A percentile compares a stretch with the other conserved stretches of the same genome.
These are phyloP conservation scores for Rhynchospora breviuscula DNA, from an alignment of 176 grass and related monocot species.

Conservation along the genomic window DNA sequence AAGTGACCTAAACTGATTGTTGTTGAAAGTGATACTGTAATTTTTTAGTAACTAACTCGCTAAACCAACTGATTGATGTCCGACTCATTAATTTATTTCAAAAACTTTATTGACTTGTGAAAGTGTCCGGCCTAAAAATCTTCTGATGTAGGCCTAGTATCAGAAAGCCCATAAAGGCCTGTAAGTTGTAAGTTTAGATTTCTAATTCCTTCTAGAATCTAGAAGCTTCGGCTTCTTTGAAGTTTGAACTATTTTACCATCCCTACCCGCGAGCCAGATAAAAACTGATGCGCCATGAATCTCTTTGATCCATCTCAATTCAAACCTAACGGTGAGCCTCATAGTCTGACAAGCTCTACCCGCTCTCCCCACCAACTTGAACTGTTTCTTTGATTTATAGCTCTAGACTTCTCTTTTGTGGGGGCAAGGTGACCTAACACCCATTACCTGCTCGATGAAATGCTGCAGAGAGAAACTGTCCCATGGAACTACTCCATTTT, in stretches of 20 bases:
- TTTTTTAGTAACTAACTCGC: too few relatives aligned
- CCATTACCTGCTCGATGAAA: slow-evolving; percentile 32
- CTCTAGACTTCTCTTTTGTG: background rate
- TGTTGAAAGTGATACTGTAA: too few relatives aligned
- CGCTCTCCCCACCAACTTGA: background rate
- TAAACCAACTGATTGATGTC: too few relatives aligned
- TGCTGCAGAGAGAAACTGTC: background rate
- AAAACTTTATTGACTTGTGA: background rate
- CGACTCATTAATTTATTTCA: too few relatives aligned
- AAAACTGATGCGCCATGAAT: background rate
- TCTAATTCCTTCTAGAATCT: too few relatives aligned
- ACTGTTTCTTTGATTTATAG: background rate
- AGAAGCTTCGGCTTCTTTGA: too few relatives aligned
- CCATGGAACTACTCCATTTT: slow-evolving; percentile 29
- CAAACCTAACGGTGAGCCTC: slow-evolving; percentile 1
- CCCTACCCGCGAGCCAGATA: too few relatives aligned
- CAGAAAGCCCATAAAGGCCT: background rate
- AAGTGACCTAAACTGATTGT: background rate
- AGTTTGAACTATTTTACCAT: too few relatives aligned
- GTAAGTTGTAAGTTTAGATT: background rate
- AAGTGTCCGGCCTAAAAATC: background rate
- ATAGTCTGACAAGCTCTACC: background rate
- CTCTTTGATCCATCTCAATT: slow-evolving; percentile 5
- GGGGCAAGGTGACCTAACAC: background rate
- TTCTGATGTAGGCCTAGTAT: background rate